Evolutionary conservation across 768 basidiomycete species (phyloP), one percentile per base, ranked within the genome.

Genomic region (Pulveroboletus sp.): DNA sequence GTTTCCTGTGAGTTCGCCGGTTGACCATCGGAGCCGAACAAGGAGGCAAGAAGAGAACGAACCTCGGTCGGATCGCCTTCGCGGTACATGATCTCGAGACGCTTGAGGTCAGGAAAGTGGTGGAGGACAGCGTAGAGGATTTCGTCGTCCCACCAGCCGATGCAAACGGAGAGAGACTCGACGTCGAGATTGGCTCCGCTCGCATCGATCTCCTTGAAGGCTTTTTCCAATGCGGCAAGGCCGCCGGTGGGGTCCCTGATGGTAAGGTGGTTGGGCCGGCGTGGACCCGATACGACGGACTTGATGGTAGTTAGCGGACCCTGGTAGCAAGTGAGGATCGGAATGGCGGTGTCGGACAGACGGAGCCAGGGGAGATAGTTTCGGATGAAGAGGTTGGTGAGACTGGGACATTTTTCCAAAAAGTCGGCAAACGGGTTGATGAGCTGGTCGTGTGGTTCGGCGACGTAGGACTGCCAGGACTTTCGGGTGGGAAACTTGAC

Each of bases 81-180:
- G 27, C 60, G 69, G 57, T 70, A 78, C 50, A 63, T 64, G 53
- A 78, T 64, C 52, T 70, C 69, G 17, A 78, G 62, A 34, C 67
- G 65, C n/a, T 63, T 61, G 6, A 78, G 54, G 10, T 57, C 49
- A 9, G 47, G 51, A 48, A 77, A 75, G 32, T 74, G 65, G 38
- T 64, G 59, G n/a, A 65, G 63, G 20, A 75, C 55, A 6, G 74
- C 75, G 32, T 73, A 68, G 17, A 78, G 55, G 8, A 77, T 67
- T 53, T 78, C 76, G 35, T 73, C 65, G 49, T 77, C 76, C 77
- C 77, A 78, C 45, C 62, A 61, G 31, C 69, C 63, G n/a, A 69
- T 51, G 37, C 74, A 70, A 10, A 71, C 57, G 24, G 73, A 60
- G 13, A 69, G 55, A 0, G 53, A 50, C n/a, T 69, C 68, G 14